A percentile compares a stretch with the other conserved stretches of the same genome.
These are phyloP conservation scores for Sphaerulina populicola DNA, from an alignment of 2,329 filamentous ascomycete genomes.

Conservation along the genomic window DNA sequence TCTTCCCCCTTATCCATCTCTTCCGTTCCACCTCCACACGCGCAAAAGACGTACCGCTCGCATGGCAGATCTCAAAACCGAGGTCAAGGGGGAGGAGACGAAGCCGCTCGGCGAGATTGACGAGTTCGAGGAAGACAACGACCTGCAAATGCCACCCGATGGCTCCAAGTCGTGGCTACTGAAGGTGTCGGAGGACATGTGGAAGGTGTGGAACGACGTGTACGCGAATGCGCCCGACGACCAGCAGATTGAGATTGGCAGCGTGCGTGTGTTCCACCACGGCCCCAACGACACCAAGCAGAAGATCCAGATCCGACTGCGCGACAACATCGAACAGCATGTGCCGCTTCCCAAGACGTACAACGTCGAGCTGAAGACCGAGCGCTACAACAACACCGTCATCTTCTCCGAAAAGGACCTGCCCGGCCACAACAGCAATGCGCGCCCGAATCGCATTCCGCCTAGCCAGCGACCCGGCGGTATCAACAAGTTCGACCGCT, in stretches of 20 bases:
- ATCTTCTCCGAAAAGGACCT: constrained; percentile 92
- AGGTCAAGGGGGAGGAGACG: constrained; percentile 20
- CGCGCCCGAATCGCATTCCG: constrained; percentile 8
- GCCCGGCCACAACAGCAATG: constrained; percentile 46
- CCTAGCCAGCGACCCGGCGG: constrained; percentile 18
- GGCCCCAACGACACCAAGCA: constrained; percentile 18
- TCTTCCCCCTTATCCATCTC: background rate
- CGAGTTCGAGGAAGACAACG: constrained; percentile 30
- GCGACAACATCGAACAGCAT: constrained; percentile 57
- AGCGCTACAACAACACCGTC: constrained; percentile 72
- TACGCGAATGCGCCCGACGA: constrained; percentile 56
- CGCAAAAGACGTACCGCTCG: background rate
- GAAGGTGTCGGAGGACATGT: constrained; percentile 69
- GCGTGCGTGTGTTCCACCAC: constrained; percentile 46
- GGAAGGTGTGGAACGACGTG: constrained; percentile 67
- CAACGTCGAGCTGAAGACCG: constrained; percentile 61
- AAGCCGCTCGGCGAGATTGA: constrained; percentile 26
- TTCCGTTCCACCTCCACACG: background rate
- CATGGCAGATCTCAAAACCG: constrained; percentile 21
- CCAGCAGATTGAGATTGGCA: constrained; percentile 61
- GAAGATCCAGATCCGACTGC: constrained; percentile 60
- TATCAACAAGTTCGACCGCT: constrained; percentile 20
- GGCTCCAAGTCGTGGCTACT: constrained; percentile 52
- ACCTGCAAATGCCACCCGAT: constrained; percentile 25
- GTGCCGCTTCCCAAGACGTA: constrained; percentile 80